Evolutionary conservation across 2,329 filamentous ascomycete species (phyloP).

Genomic region (Paecilomyces fulvus): DNA sequence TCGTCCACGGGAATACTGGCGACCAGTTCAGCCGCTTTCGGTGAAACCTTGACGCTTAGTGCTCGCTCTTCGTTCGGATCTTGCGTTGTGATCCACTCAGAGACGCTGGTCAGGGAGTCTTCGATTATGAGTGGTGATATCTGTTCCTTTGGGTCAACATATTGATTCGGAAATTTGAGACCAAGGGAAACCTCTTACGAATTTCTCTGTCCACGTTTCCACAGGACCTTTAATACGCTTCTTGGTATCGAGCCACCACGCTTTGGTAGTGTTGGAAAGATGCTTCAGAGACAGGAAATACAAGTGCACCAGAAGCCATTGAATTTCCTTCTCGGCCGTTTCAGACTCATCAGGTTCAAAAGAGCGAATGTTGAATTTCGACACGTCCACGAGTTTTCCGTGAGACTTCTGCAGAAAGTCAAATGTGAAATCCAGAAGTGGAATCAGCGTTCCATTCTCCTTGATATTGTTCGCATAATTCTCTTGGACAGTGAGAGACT

Average conservation of each 20-base stretch:
- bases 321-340: conserved; percentile 61
- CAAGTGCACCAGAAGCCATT: conserved; percentile 76
- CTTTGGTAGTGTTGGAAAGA: conserved; percentile 67
- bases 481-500: conserved; percentile 71
- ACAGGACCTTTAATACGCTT: conserved; percentile 72
- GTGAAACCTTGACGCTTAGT: conserved; percentile 62
- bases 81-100: conserved; percentile 34
- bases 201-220: conserved; percentile 76
- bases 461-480: conserved; percentile 76
- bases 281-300: conserved; percentile 76
- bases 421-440: conserved; percentile 70
- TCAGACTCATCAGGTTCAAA: conserved; percentile 56
- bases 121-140: conserved; percentile 35
- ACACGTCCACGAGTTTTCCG: conserved; percentile 60
- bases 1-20: conserved; percentile 86
- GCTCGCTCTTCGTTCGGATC: conserved; percentile 44
- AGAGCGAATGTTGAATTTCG: conserved; percentile 60
- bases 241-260: conserved; percentile 75
- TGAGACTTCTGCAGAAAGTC: conserved; percentile 74
- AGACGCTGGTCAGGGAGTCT: conserved; percentile 31
- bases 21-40: conserved; percentile 64
- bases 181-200: conserved; percentile 64
- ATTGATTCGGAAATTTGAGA: not conserved
- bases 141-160: conserved; percentile 14
- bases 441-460: conserved; percentile 57